Evolutionary conservation across 768 basidiomycete genomes (phyloP).

Genomic region (Russula sp.): DNA sequence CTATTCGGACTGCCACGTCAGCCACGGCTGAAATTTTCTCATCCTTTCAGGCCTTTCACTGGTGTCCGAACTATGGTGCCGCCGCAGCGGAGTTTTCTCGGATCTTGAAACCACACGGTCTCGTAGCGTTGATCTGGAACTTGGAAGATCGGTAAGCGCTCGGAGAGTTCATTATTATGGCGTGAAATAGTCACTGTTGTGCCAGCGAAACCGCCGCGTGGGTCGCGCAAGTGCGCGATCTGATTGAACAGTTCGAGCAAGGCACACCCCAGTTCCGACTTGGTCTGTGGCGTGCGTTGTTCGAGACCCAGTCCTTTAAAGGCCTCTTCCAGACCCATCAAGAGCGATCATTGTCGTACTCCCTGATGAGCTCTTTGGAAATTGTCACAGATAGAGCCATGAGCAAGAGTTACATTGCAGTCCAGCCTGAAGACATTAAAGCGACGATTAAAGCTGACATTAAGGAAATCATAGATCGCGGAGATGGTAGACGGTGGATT

Average conservation of each 20-base stretch:
- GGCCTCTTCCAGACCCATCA: constrained; percentile 52
- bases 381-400: constrained; percentile 58
- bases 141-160: constrained; percentile 65
- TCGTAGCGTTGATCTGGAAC: constrained; percentile 82
- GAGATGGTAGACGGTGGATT: constrained; percentile 67
- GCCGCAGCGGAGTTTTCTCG: constrained; percentile 75
- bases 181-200: background rate
- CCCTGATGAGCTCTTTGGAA: constrained; percentile 47
- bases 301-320: constrained; percentile 56
- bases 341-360: constrained; percentile 51
- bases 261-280: constrained; percentile 82
- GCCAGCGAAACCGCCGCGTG: constrained; percentile 55
- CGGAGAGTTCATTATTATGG: background rate
- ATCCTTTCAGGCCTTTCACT: constrained; percentile 74
- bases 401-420: constrained; percentile 82
- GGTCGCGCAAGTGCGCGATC: constrained; percentile 67
- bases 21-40: constrained; percentile 9
- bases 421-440: constrained; percentile 55
- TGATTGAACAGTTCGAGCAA: constrained; percentile 60
- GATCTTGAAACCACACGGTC: constrained; percentile 70
- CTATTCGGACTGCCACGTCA: constrained; percentile 2
- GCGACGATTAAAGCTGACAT: constrained; percentile 46
- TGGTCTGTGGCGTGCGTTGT: constrained; percentile 65
- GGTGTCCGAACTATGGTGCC: constrained; percentile 75
- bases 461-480: constrained; percentile 47